Conservation (phyloP, 1,139 yeast genomes). For the Magnusiomyces fungicola region DNA sequence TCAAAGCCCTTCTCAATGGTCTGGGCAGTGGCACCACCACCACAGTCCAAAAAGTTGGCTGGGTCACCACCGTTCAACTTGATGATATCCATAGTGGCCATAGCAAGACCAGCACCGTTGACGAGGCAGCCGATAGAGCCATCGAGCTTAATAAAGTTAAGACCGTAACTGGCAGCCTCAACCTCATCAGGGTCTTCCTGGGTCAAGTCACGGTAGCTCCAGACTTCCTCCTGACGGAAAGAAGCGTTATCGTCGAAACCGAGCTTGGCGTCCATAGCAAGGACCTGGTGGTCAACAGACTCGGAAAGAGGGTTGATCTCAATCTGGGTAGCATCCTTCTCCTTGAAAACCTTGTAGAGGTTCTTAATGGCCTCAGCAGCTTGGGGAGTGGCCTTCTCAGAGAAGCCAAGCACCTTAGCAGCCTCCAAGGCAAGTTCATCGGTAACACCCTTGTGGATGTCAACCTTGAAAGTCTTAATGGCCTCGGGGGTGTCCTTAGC, state of each 20-base stretch:
- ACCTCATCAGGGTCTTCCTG: constrained; percentile 99
- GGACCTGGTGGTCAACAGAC: constrained; percentile 80
- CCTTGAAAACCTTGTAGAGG: constrained; percentile 79
- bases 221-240: constrained; percentile 91
- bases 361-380: constrained; percentile 85
- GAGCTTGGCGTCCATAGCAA: constrained; percentile 99
- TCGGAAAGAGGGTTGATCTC: constrained; percentile 98
- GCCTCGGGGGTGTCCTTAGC: constrained; percentile 90
- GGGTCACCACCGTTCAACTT: constrained; percentile 98
- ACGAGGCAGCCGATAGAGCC: constrained; percentile 98
- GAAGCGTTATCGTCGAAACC: constrained; percentile 95
- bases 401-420: constrained; percentile 77
- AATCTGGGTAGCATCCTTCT: constrained; percentile 94
- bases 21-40: constrained; percentile 99
- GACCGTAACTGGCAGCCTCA: constrained; percentile 80
- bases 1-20: constrained; percentile 96
- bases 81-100: constrained; percentile 99
- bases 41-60: constrained; percentile 98
- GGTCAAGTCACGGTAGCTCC: constrained; percentile 91
- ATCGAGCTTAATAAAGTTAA: constrained; percentile 94
- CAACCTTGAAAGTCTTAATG: constrained; percentile 81
- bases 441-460: constrained; percentile 72
- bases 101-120: constrained; percentile 99
- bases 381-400: constrained; percentile 68
- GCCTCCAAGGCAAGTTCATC: constrained; percentile 67